Evolutionary conservation across 2,329 filamentous ascomycete species (phyloP).

Genomic region (Albophoma yamanashiensis): DNA sequence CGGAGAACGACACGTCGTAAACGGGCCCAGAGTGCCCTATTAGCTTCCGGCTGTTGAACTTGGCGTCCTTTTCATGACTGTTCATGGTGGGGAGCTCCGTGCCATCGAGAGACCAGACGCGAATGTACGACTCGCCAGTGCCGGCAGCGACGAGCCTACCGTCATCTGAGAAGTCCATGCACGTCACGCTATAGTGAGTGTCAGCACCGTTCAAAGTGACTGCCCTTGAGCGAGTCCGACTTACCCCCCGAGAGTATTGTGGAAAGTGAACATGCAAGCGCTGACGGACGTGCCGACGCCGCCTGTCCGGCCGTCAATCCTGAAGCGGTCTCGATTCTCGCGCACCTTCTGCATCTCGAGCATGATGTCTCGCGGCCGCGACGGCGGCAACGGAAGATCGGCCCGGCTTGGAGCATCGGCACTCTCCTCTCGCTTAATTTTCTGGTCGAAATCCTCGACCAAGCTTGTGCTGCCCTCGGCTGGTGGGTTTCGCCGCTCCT

Average conservation of each 20-base stretch:
- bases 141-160: conserved; percentile 78
- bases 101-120: conserved; percentile 86
- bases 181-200: conserved; percentile 56
- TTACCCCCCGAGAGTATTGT: conserved; percentile 88
- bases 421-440: conserved; percentile 81
- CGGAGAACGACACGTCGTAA: conserved; percentile 81
- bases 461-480: conserved; percentile 59
- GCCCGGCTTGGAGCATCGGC: conserved; percentile 70
- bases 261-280: conserved; percentile 96
- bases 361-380: conserved; percentile 78
- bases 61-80: conserved; percentile 44
- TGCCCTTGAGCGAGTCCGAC: conserved; percentile 13
- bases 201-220: not conserved
- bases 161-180: conserved; percentile 91
- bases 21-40: conserved; percentile 87
- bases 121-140: conserved; percentile 89
- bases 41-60: conserved; percentile 56
- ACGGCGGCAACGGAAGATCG: conserved; percentile 78
- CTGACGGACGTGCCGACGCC: conserved; percentile 76
- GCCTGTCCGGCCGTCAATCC: conserved; percentile 73
- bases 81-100: conserved; percentile 63
- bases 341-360: conserved; percentile 92
- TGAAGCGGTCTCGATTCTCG: conserved; percentile 86
- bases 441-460: conserved; percentile 78
- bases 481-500: conserved; percentile 70